phyloP scores from a whole-genome alignment of 345 rosid genomes.

The Eutrema japonicum region DNA sequence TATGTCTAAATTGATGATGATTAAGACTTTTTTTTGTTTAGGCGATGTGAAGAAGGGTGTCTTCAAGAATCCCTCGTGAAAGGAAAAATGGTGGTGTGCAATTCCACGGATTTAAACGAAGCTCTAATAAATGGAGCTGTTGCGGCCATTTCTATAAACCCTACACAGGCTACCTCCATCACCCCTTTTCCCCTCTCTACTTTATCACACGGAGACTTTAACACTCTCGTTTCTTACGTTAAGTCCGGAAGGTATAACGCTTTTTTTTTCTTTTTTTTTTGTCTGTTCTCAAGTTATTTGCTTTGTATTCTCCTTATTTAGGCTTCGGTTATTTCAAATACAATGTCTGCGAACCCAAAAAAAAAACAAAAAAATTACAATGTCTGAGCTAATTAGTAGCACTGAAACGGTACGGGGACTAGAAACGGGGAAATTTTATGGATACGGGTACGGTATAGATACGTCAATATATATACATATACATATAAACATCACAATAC shows the following conservation, averaged over 20 bases:
- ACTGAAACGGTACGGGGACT: too few relatives aligned
- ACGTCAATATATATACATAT: too few relatives aligned
- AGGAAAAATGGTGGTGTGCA: conserved; percentile 50
- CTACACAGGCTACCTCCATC: conserved; percentile 4
- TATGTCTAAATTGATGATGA: neutral
- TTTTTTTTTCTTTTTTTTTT: too few relatives aligned
- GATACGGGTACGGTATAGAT: too few relatives aligned
- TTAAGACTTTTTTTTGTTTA: neutral
- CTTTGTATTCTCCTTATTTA: too few relatives aligned
- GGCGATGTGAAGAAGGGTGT: conserved; percentile 34
- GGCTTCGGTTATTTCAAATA: too few relatives aligned
- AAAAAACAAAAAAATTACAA: too few relatives aligned
- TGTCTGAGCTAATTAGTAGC: too few relatives aligned
- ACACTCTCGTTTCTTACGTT: conserved; percentile 35
- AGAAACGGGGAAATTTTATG: too few relatives aligned
- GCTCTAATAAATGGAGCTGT: conserved; percentile 33
- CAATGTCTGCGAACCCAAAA: too few relatives aligned
- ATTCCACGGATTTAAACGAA: neutral
- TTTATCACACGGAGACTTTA: neutral
- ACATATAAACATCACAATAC: too few relatives aligned
- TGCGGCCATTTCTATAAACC: conserved; percentile 23
- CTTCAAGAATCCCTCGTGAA: conserved; percentile 33
- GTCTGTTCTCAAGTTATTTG: neutral
- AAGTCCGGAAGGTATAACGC: neutral
- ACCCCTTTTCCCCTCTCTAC: conserved; percentile 35